Conservation (phyloP, 1,139 yeast genomes). For the Debaryomyces fabryi region DNA sequence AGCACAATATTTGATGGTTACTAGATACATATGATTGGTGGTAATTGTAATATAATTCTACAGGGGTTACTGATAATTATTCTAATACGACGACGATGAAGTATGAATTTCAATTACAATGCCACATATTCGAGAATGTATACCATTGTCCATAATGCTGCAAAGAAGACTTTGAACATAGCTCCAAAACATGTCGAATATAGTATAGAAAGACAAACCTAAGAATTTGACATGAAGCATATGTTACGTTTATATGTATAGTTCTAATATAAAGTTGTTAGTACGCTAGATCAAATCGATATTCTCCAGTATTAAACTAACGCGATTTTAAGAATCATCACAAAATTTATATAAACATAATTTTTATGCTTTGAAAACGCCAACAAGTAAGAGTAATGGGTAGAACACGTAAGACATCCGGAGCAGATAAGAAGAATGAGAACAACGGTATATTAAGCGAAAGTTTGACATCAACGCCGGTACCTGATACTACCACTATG, state of each 20-base stretch:
- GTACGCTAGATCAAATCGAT: background rate
- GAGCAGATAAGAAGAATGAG: constrained; percentile 4
- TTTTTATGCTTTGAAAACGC: background rate
- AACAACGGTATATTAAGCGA: background rate
- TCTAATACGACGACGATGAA: background rate
- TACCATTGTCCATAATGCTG: no score
- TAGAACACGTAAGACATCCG: constrained; percentile 14
- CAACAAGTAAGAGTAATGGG: constrained; percentile 10
- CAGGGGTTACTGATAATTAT: background rate
- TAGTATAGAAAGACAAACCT: background rate
- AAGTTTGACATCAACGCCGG: constrained; percentile 2
- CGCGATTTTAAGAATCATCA: background rate
- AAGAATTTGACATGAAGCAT: background rate
- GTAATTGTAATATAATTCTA: no score
- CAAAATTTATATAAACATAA: background rate
- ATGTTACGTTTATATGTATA: background rate
- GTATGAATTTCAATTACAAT: background rate
- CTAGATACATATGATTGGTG: background rate
- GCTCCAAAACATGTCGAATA: background rate
- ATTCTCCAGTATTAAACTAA: background rate
- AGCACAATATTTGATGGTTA: background rate
- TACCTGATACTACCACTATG: background rate
- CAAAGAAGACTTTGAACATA: background rate
- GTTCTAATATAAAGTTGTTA: background rate
- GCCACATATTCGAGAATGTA: background rate